phyloP scores from a whole-genome alignment of 176 grass and related monocot genomes.

The Typha latifolia region DNA sequence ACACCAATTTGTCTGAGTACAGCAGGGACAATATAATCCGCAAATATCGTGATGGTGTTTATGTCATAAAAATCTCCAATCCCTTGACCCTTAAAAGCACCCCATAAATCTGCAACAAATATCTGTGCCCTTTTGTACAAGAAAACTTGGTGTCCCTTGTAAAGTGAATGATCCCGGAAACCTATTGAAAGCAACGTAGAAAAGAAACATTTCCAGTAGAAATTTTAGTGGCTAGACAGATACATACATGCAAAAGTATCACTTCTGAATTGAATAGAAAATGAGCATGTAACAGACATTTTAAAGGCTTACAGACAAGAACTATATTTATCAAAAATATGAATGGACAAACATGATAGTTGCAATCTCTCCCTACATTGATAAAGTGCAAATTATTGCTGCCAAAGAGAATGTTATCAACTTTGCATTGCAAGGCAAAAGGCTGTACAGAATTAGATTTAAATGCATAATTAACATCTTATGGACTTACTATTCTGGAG shows the following conservation, averaged over 20 bases:
- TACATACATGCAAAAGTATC: too few species aligned
- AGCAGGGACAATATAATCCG: constrained; percentile 76
- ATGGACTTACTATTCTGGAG: background rate
- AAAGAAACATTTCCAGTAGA: background rate
- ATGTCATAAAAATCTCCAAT: constrained; percentile 68
- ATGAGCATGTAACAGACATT: too few species aligned
- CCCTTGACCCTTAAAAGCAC: constrained; percentile 75
- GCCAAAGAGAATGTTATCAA: background rate
- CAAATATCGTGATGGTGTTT: constrained; percentile 81
- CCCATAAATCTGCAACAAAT: constrained; percentile 91
- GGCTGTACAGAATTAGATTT: background rate
- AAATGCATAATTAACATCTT: background rate
- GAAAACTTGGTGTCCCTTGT: constrained; percentile 88
- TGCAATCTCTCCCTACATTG: too few species aligned
- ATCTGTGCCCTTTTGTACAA: constrained; percentile 98
- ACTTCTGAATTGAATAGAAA: too few species aligned
- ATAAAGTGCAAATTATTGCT: too few species aligned
- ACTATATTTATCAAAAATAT: too few species aligned
- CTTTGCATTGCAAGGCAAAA: background rate
- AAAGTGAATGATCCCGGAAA: constrained; percentile 87
- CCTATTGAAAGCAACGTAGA: constrained; percentile 31
- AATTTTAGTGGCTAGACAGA: background rate
- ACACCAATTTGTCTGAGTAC: constrained; percentile 78
- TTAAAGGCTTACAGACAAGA: too few species aligned
- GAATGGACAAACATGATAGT: too few species aligned